Conservation (phyloP, 2,329 filamentous ascomycete species). For the Drechslerella stenobrocha region DNA sequence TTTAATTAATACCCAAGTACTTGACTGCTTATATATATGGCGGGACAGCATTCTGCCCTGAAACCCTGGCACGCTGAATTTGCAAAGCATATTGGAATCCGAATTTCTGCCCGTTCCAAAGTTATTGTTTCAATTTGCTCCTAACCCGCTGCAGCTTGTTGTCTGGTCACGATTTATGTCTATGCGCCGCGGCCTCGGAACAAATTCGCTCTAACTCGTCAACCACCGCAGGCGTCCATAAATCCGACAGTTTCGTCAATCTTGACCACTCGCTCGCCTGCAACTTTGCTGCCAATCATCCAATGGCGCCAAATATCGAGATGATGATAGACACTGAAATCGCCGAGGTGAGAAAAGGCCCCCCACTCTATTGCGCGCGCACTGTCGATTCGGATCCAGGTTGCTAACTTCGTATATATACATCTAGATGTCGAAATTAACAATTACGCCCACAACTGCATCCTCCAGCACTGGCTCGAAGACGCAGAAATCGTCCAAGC, state of each 20-base stretch:
- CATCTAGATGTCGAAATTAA: slow-evolving; percentile 20
- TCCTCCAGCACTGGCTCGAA: slow-evolving; percentile 3
- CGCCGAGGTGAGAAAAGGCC: slow-evolving; percentile 19
- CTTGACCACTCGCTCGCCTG: slow-evolving; percentile 25
- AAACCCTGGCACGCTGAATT: slow-evolving; percentile 18
- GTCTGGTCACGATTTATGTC: background rate
- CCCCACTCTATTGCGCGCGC: background rate
- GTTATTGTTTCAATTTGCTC: background rate
- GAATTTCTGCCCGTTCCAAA: background rate
- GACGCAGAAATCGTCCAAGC: slow-evolving; percentile 26
- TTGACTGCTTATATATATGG: too few species aligned
- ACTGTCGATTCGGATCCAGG: slow-evolving; percentile 5
- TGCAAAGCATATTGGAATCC: slow-evolving; percentile 13
- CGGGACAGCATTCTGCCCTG: slow-evolving; percentile 23
- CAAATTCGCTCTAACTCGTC: background rate
- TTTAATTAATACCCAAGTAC: too few species aligned
- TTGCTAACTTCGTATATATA: too few species aligned
- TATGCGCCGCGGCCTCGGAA: background rate
- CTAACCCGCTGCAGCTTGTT: too few species aligned
- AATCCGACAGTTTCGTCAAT: slow-evolving; percentile 33
- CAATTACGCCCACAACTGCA: slow-evolving; percentile 11
- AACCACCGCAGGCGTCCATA: background rate
- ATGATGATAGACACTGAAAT: slow-evolving; percentile 13
- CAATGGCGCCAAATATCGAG: slow-evolving; percentile 3
- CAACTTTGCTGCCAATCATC: slow-evolving; percentile 6